phyloP scores from a whole-genome alignment of 495 filamentous ascomycete species.

The Podospora pseudocomata region DNA sequence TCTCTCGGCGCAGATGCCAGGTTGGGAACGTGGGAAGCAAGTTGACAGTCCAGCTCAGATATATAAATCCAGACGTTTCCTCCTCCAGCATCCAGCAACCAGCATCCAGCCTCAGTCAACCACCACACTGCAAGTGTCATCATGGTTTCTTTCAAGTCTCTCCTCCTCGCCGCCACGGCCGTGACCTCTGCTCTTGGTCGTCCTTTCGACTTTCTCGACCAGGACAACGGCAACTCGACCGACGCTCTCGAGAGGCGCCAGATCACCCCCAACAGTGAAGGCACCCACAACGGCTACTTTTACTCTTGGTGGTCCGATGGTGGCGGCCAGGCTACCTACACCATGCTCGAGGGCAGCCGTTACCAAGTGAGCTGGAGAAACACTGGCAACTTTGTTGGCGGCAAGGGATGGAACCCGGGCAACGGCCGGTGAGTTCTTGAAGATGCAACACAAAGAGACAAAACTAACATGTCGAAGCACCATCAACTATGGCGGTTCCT shows the following conservation, averaged over 20 bases:
- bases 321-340: constrained; percentile 50
- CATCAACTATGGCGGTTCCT: constrained; percentile 34
- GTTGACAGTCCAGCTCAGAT: background rate
- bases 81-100: background rate
- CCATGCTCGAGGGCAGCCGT: constrained; percentile 47
- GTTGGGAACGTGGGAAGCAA: background rate
- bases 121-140: background rate
- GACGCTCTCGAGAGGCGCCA: constrained; percentile 11
- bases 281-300: constrained; percentile 54
- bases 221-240: constrained; percentile 20
- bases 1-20: background rate
- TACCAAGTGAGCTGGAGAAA: constrained; percentile 55
- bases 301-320: constrained; percentile 60
- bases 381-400: constrained; percentile 55
- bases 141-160: constrained; percentile 26
- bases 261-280: constrained; percentile 21
- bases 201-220: constrained; percentile 19
- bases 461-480: background rate
- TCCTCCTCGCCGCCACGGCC: constrained; percentile 17
- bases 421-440: constrained; percentile 13
- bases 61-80: constrained; percentile 4
- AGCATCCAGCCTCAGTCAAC: background rate
- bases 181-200: constrained; percentile 11
- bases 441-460: too few species aligned
- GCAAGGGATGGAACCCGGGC: constrained; percentile 59